A percentile compares a stretch with the other conserved stretches of the same genome.
Evolutionary conservation across 371 early-diverging fungal genomes (phyloP).

Genomic region (Mortierella sp.): DNA sequence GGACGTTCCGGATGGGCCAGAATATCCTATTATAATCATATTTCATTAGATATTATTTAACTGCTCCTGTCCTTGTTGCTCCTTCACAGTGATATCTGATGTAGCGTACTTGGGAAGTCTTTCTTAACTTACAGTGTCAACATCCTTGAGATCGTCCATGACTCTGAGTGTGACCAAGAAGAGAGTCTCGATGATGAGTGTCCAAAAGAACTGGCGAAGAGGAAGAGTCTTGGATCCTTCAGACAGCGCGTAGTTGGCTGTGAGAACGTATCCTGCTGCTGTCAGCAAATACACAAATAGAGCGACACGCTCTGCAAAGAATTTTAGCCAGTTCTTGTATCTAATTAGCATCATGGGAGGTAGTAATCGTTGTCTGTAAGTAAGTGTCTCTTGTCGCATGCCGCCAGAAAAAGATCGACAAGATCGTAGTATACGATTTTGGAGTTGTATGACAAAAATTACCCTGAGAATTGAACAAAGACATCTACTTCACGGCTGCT

Average conservation of each 20-base stretch:
- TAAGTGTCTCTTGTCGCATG: too few species aligned
- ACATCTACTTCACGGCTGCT: conserved; percentile 50
- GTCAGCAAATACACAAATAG: conserved; percentile 45
- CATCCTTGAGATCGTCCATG: conserved; percentile 55
- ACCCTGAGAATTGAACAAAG: conserved; percentile 55
- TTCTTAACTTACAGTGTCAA: conserved; percentile 41
- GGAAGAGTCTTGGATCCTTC: conserved; percentile 34
- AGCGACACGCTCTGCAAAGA: conserved; percentile 45
- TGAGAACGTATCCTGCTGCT: conserved; percentile 50
- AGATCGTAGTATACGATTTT: too few species aligned
- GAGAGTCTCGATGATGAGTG: conserved; percentile 36
- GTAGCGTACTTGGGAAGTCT: background rate
- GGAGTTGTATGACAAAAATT: background rate
- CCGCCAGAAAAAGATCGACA: too few species aligned
- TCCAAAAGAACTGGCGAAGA: conserved; percentile 44
- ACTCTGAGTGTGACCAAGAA: conserved; percentile 50
- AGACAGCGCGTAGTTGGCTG: conserved; percentile 45
- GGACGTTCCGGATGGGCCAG: conserved; percentile 55
- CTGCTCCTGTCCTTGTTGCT: too few species aligned
- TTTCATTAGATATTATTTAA: too few species aligned
- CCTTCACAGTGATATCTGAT: too few species aligned
- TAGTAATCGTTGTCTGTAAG: too few species aligned
- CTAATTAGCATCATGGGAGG: too few species aligned
- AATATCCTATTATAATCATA: conserved; percentile 52
- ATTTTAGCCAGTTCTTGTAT: conserved; percentile 52